Conservation (phyloP, 345 rosid species). For the Gossypium raimondii region DNA sequence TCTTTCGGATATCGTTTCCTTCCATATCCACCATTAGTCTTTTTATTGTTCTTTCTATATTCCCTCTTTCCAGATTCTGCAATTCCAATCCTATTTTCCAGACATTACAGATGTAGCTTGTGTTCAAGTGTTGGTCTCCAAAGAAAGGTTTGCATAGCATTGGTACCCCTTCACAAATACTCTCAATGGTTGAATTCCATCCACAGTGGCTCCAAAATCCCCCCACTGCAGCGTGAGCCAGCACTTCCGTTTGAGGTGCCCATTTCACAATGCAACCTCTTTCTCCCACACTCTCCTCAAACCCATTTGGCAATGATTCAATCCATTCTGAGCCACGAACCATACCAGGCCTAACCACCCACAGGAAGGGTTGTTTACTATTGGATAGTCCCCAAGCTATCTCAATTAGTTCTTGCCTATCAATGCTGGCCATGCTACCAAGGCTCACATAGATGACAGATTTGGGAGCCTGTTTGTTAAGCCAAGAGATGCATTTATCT, state of each 20-base stretch:
- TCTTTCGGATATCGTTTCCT: constrained; percentile 24
- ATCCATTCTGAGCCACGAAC: constrained; percentile 21
- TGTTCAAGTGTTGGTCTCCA: constrained; percentile 30
- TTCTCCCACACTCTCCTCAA: neutral
- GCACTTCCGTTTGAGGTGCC: constrained; percentile 36
- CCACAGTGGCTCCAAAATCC: constrained; percentile 44
- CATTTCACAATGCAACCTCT: constrained; percentile 25
- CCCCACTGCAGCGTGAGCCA: constrained; percentile 29
- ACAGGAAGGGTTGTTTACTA: constrained; percentile 28
- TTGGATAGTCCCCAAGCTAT: constrained; percentile 31
- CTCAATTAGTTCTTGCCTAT: neutral
- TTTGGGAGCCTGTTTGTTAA: constrained; percentile 23
- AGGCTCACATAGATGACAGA: constrained; percentile 32
- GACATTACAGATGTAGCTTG: constrained; percentile 13
- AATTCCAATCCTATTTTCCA: constrained; percentile 22
- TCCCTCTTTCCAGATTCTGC: constrained; percentile 26
- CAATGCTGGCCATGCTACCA: neutral
- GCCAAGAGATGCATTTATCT: constrained; percentile 30
- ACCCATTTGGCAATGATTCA: constrained; percentile 20
- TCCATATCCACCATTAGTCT: constrained; percentile 25
- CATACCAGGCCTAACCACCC: constrained; percentile 31
- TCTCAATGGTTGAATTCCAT: constrained; percentile 25
- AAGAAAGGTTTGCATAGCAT: constrained; percentile 34
- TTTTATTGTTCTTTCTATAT: constrained; percentile 16
- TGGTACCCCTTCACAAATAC: constrained; percentile 32